A percentile compares a stretch with the other conserved stretches of the same genome.
Conservation (phyloP, 345 rosid genomes). For the Eucalyptus tenuipes region DNA sequence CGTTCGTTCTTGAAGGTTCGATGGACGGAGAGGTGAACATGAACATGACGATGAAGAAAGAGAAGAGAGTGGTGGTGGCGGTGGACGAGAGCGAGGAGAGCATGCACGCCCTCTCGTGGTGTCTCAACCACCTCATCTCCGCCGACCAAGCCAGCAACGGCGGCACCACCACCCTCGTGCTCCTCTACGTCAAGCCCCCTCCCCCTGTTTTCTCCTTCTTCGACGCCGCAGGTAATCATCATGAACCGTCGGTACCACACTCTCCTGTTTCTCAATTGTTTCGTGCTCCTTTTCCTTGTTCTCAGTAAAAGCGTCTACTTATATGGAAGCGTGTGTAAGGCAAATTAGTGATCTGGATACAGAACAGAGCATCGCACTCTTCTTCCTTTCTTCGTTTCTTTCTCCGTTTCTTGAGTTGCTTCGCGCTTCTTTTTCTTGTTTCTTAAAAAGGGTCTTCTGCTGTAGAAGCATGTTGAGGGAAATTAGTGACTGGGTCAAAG, state of each 20-base stretch:
- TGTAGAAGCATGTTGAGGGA: background rate
- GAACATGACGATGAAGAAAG: background rate
- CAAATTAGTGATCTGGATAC: background rate
- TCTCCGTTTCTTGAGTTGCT: background rate
- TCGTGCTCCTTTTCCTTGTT: background rate
- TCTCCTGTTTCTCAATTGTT: background rate
- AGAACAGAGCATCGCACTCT: background rate
- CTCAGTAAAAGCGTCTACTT: background rate
- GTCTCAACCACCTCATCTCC: slow-evolving; percentile 46
- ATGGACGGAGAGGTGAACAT: slow-evolving; percentile 11
- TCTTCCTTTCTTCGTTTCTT: background rate
- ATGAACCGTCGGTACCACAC: background rate
- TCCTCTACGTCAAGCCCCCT: slow-evolving; percentile 78
- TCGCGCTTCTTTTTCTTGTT: background rate
- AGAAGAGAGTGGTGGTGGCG: slow-evolving; percentile 54
- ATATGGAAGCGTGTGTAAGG: background rate
- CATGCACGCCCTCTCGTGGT: slow-evolving; percentile 89
- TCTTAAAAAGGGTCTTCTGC: background rate
- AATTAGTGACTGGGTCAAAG: background rate
- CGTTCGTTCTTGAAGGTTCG: background rate
- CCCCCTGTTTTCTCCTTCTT: slow-evolving; percentile 50
- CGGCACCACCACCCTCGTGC: slow-evolving; percentile 25
- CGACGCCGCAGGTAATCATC: slow-evolving; percentile 53
- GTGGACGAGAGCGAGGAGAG: slow-evolving; percentile 91
- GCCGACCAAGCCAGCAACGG: background rate